Evolutionary conservation across 257 asterid genomes (phyloP), one percentile per base, ranked within the genome.

Genomic region (Fraxinus quadrangulata): DNA sequence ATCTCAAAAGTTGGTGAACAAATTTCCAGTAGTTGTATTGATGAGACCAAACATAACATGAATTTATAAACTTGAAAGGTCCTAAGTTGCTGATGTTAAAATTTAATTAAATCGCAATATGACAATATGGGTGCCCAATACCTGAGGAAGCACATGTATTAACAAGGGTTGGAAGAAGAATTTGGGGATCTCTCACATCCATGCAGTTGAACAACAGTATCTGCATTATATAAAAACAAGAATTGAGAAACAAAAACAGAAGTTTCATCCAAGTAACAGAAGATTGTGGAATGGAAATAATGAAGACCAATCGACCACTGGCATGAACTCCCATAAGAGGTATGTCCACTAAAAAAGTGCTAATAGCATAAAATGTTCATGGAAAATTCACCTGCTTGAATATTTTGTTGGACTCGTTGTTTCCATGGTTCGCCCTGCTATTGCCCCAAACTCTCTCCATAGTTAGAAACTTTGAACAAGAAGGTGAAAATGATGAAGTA

Each of bases 151-250:
- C 92, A 78, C 98, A 92, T 68, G 96, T 90, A 73, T 86, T 83
- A 40, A 88, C 91, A 36, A 94, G 96, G 40, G 76, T 87, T 17
- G 96, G 90, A 71, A 94, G 96, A 77, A 94, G 98, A 76, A 83
- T 76, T 76, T 88, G 83, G n/a, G 98, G 98, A 73, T 94, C 97
- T 87, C 98, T 87, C 49, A 90, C 87, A 79, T 94, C 98, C 98
- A 94, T 94, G 84, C 97, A 94, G 87, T 94, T 94, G 88, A 94
- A 94, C 59, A 94, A 85, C 81, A 94, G 91, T 88, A 94, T 88
- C 98, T 90, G 93, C 80, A 87, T 63, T 24, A 24, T 31, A 78
- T 59, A 37, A 70, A 74, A 74, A 40, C 72, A 71, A 81, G 78
- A 24, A 78, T 21, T 67, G 63, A 36, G 67, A 34, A 40, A 72